Conservation (phyloP, 192 early-diverging fungal species). For the Gonapodya sp. region DNA sequence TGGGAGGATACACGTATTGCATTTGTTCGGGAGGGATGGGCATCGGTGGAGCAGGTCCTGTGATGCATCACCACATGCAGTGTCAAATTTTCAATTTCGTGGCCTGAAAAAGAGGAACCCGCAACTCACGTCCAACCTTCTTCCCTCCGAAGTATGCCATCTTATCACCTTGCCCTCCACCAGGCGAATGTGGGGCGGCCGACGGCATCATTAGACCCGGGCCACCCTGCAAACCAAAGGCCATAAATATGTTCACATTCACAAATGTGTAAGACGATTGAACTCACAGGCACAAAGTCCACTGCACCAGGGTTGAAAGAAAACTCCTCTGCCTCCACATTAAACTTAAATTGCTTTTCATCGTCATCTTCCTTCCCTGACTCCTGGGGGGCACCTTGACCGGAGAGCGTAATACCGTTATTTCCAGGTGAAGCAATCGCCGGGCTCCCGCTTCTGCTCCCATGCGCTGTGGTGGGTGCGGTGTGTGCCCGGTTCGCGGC, state of each 20-base stretch:
- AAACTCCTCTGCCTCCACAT: slow-evolving; percentile 9
- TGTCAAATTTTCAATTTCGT: no score
- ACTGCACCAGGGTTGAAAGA: background rate
- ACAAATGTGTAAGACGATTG: no score
- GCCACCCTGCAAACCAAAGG: no score
- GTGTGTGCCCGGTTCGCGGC: background rate
- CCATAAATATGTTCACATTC: no score
- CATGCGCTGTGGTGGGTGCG: background rate
- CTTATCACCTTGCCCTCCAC: background rate
- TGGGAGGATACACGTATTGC: background rate
- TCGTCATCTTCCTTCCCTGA: background rate
- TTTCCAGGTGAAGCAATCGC: background rate
- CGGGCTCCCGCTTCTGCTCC: background rate
- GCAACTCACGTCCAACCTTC: background rate
- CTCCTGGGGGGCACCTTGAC: background rate
- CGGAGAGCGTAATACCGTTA: background rate
- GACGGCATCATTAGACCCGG: background rate
- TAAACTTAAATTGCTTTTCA: slow-evolving; percentile 2
- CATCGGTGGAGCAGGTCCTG: background rate
- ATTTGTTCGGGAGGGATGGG: background rate
- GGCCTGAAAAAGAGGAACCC: no score
- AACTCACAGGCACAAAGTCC: slow-evolving; percentile 3
- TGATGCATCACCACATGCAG: no score
- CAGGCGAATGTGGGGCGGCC: background rate
- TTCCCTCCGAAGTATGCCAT: background rate